A percentile compares a stretch with the other conserved stretches of the same genome.
Evolutionary conservation across 805 yeast species (phyloP).

Genomic region (Sugiyamaella floridensis): DNA sequence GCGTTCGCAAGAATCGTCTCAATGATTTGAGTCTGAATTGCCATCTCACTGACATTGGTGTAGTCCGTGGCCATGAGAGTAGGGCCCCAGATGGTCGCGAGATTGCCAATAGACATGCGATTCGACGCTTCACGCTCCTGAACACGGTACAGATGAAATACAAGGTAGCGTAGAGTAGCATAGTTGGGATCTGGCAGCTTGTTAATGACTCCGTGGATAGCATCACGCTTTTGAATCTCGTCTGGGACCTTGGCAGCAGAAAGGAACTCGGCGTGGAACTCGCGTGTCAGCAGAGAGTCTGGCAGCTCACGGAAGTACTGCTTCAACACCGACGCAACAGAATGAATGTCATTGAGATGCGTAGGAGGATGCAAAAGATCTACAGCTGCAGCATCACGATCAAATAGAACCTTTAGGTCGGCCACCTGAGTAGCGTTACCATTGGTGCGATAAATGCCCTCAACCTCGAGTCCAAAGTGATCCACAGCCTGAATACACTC

Average conservation of each 20-base stretch:
- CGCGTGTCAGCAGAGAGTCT: slow-evolving; percentile 70
- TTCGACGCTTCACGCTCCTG: slow-evolving; percentile 55
- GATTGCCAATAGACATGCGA: slow-evolving; percentile 73
- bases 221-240: slow-evolving; percentile 55
- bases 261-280: slow-evolving; percentile 54
- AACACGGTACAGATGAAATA: slow-evolving; percentile 78
- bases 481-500: slow-evolving; percentile 86
- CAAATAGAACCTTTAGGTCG: slow-evolving; percentile 60
- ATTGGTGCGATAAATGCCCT: slow-evolving; percentile 83
- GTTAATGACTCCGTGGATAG: slow-evolving; percentile 78
- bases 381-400: slow-evolving; percentile 51
- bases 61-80: slow-evolving; percentile 65
- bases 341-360: slow-evolving; percentile 71
- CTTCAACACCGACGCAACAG: slow-evolving; percentile 83
- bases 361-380: slow-evolving; percentile 49
- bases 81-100: slow-evolving; percentile 95
- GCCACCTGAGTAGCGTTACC: slow-evolving; percentile 73
- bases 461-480: slow-evolving; percentile 72
- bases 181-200: slow-evolving; percentile 92
- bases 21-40: slow-evolving; percentile 66
- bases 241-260: slow-evolving; percentile 66
- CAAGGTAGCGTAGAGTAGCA: slow-evolving; percentile 76
- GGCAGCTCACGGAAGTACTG: slow-evolving; percentile 79
- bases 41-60: slow-evolving; percentile 63
- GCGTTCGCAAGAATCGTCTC: slow-evolving; percentile 82